Base-by-base conservation (phyloP, 1,284 basidiomycete species). In the Apiotrichum sp. region DNA sequence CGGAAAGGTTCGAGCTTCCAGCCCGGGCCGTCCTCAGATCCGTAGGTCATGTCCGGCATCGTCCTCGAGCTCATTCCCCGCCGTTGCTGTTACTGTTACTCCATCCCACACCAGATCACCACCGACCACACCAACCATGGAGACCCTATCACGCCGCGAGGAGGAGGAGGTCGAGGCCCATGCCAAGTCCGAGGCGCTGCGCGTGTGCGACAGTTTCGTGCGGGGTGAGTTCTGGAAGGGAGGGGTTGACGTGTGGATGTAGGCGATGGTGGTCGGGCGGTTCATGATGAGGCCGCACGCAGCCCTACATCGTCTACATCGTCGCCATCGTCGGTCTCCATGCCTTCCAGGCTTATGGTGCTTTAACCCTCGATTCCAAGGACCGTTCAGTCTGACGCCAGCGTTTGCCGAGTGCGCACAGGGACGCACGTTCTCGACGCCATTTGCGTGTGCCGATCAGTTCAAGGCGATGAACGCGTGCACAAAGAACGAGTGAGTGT, bases 61-160 rank as follows among this genome's bases (percentile, higher is more conserved):
- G 29, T 38, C 9, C 36, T 38, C 36, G 13, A 38, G 9, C 8
- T 13, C 36, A 38, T 38, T 38, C 36, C 36, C 36, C 13, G 11
- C 7, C 40, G n/a, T 16, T 41, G 40, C n/a, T 14, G 14, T 38
- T 9, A 38, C 36, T 22, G 34, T 40, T 53, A 34, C 45, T 41
- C 13, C 42, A 11, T 36, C 43, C 31, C 34, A 50, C 46, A 50
- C 44, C 33, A 22, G 33, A 14, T 32, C 11, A 36, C 34, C 39
- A 14, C 29, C 16, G 34, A 42, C 33, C 13, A 42, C 34, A 35
- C 38, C 49, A 29, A 62, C 42, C 38, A 91, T 91, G 89, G 85
- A 91, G 74, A 82, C 89, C 31, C 82, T 95, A 35, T 93, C 90
- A 32, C 82, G 90, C 61, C 82, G 91, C 57, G 91, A 95, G 76